These are phyloP conservation scores for Beauveria medogensis DNA, from an alignment of 2,329 filamentous ascomycete species.

Conservation along the genomic window DNA sequence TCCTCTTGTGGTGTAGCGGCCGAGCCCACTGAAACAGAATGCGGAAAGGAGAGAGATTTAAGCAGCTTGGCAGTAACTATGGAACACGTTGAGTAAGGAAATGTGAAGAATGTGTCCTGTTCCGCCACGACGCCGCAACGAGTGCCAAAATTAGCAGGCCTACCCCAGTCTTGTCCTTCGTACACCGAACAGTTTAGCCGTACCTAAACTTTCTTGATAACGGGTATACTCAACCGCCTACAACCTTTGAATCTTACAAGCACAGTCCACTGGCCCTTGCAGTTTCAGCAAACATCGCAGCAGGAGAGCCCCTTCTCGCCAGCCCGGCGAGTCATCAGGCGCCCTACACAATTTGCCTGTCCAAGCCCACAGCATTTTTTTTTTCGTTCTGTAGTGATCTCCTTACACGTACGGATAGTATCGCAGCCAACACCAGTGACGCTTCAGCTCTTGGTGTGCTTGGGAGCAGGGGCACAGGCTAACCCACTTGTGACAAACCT, in stretches of 20 bases:
- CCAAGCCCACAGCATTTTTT: no score
- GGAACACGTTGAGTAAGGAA: no score
- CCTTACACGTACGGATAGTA: background rate
- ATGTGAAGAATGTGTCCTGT: constrained; percentile 4
- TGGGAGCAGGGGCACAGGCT: background rate
- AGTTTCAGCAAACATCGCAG: background rate
- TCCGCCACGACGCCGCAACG: background rate
- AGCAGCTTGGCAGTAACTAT: no score
- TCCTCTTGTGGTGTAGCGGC: background rate
- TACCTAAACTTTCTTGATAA: no score
- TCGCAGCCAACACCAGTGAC: background rate
- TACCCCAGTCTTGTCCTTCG: no score
- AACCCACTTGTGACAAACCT: constrained; percentile 5
- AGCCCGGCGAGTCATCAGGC: background rate
- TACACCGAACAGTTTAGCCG: no score
- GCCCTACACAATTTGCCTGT: no score
- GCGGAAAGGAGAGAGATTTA: background rate
- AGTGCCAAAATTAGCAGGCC: no score
- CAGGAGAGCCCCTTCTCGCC: background rate
- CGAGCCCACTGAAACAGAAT: background rate
- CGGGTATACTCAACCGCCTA: background rate
- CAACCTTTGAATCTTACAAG: background rate
- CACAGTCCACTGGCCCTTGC: background rate
- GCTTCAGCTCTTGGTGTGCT: background rate
- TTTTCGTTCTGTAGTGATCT: no score